These are phyloP conservation scores for Suillus subaureus DNA, from an alignment of 768 basidiomycete genomes.

Conservation along the genomic window DNA sequence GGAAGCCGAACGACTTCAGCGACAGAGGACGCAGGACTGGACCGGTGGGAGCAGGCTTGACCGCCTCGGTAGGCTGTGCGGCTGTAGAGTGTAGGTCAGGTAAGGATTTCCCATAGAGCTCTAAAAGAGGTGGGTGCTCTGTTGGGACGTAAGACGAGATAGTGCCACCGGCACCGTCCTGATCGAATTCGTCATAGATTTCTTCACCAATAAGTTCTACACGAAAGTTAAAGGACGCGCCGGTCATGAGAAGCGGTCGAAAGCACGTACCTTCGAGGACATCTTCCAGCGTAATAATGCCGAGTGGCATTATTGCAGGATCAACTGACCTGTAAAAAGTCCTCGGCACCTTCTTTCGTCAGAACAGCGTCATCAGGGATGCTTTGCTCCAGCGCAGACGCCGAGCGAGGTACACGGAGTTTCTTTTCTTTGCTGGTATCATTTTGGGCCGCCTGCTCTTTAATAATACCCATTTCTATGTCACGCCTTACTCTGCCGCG, in stretches of 20 bases:
- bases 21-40: constrained; percentile 43
- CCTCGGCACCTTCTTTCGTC: constrained; percentile 71
- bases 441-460: constrained; percentile 9
- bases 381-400: constrained; percentile 68
- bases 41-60: constrained; percentile 21
- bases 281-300: constrained; percentile 93
- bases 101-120: constrained; percentile 22
- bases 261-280: constrained; percentile 73
- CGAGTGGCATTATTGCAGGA: constrained; percentile 80
- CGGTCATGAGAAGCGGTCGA: background rate
- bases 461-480: constrained; percentile 24
- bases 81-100: constrained; percentile 12
- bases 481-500: constrained; percentile 22
- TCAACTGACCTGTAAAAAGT: constrained; percentile 86
- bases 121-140: constrained; percentile 31
- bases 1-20: constrained; percentile 49
- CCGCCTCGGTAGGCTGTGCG: background rate
- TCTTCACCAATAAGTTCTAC: constrained; percentile 90
- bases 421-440: constrained; percentile 23
- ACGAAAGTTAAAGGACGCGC: constrained; percentile 1
- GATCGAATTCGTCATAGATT: constrained; percentile 90
- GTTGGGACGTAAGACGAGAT: constrained; percentile 43
- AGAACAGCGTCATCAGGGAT: constrained; percentile 90
- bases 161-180: constrained; percentile 68
- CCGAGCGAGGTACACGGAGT: constrained; percentile 30